A percentile compares a stretch with the other conserved stretches of the same genome.
phyloP scores from a whole-genome alignment of 805 yeast species.

The Zygotorulaspora danielsina region DNA sequence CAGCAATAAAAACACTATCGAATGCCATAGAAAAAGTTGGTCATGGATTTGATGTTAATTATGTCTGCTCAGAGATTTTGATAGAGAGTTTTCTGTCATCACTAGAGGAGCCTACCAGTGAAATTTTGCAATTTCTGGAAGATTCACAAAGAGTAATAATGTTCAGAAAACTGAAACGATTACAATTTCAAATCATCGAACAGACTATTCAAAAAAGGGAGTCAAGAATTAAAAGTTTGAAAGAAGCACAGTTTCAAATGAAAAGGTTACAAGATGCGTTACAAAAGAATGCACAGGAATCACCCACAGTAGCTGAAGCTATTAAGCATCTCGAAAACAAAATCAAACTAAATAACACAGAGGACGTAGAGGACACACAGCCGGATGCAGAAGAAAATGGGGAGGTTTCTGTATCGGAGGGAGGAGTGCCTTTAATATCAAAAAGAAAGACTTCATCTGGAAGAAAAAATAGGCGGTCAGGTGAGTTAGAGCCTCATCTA shows the following conservation, averaged over 20 bases:
- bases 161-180: constrained; percentile 54
- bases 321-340: constrained; percentile 10
- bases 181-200: constrained; percentile 45
- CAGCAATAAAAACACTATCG: constrained; percentile 38
- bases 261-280: constrained; percentile 33
- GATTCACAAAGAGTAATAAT: constrained; percentile 45
- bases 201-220: constrained; percentile 38
- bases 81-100: constrained; percentile 39
- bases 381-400: neutral
- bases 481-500: constrained; percentile 31
- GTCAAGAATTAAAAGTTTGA: constrained; percentile 31
- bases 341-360: constrained; percentile 1
- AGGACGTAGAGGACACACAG: neutral
- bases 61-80: constrained; percentile 46
- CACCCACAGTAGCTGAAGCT: constrained; percentile 30
- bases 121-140: constrained; percentile 34
- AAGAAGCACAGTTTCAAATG: constrained; percentile 35
- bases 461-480: constrained; percentile 6
- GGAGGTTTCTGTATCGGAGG: neutral
- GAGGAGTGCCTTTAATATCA: neutral
- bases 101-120: constrained; percentile 39
- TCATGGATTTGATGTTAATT: constrained; percentile 73
- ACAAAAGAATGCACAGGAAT: constrained; percentile 35
- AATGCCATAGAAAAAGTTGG: constrained; percentile 76
- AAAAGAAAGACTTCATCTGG: constrained; percentile 5